Percentiles rank a stretch among this genome's conserved stretches.
Conservation (phyloP, 1,284 basidiomycete species). For the Fistulina hepatica region DNA sequence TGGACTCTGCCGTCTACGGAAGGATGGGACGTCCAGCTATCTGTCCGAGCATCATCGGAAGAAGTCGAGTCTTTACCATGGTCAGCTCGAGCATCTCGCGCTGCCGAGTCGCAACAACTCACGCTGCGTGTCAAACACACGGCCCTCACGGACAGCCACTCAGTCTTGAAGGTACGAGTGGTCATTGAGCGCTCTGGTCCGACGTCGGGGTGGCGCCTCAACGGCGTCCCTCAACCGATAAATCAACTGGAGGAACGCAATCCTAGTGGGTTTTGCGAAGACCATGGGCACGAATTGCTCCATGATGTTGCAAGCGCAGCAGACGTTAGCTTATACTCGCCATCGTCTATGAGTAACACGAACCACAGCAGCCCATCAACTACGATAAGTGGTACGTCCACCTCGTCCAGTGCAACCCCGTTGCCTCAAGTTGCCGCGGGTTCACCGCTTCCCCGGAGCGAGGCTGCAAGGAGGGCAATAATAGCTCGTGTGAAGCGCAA, state of each 20-base stretch:
- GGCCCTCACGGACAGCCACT: slow-evolving; percentile 58
- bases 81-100: slow-evolving; percentile 57
- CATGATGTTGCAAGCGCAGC: slow-evolving; percentile 62
- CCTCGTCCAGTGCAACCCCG: slow-evolving; percentile 20
- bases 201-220: slow-evolving; percentile 65
- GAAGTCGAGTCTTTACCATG: slow-evolving; percentile 67
- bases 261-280: too few species aligned
- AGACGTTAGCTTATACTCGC: slow-evolving; percentile 53
- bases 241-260: slow-evolving; percentile 55
- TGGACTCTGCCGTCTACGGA: slow-evolving; percentile 67
- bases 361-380: too few species aligned
- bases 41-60: slow-evolving; percentile 59
- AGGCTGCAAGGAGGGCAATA: slow-evolving; percentile 67
- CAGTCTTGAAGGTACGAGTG: slow-evolving; percentile 69
- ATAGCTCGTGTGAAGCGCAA: slow-evolving; percentile 79
- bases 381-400: slow-evolving; percentile 23
- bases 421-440: slow-evolving; percentile 36
- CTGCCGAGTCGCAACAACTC: slow-evolving; percentile 33
- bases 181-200: slow-evolving; percentile 77
- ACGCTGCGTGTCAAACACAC: slow-evolving; percentile 64
- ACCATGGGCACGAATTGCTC: slow-evolving; percentile 43
- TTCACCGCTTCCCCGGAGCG: too few species aligned
- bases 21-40: slow-evolving; percentile 85
- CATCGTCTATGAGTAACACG: slow-evolving; percentile 40
- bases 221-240: slow-evolving; percentile 69